Evolutionary conservation across 2,329 filamentous ascomycete genomes (phyloP).

Genomic region (Leptographium galeiforme): DNA sequence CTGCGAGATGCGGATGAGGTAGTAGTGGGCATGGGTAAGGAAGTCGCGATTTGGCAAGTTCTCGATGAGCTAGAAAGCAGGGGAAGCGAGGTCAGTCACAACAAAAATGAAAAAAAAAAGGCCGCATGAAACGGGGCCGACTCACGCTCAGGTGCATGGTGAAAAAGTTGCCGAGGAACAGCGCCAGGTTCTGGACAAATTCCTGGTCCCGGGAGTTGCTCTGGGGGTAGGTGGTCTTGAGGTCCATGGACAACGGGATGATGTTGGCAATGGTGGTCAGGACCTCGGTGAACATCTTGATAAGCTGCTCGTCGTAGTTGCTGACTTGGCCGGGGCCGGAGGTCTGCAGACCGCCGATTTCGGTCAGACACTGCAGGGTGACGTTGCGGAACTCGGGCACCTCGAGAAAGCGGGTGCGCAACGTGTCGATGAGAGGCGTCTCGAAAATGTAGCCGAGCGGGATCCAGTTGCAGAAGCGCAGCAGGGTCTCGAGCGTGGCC

Average conservation of each 20-base stretch:
- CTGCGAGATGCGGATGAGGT: constrained; percentile 94
- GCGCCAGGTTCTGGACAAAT: constrained; percentile 89
- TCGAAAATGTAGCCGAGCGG: constrained; percentile 98
- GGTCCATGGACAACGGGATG: constrained; percentile 77
- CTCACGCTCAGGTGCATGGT: constrained; percentile 74
- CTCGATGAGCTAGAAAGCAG: constrained; percentile 61
- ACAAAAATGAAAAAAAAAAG: neutral
- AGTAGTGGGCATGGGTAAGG: constrained; percentile 91
- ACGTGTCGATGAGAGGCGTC: constrained; percentile 86
- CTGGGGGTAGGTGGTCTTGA: constrained; percentile 80
- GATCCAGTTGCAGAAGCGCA: constrained; percentile 98
- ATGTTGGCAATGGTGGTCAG: constrained; percentile 85
- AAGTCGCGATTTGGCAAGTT: constrained; percentile 91
- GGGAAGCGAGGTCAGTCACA: constrained; percentile 10
- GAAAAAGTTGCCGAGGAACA: constrained; percentile 97
- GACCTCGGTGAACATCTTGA: constrained; percentile 97
- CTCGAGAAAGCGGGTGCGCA: constrained; percentile 84
- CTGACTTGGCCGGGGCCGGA: constrained; percentile 51
- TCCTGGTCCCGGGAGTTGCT: constrained; percentile 93
- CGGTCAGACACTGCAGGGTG: constrained; percentile 89
- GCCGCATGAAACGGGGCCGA: constrained; percentile 2
- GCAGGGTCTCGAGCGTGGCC: constrained; percentile 88
- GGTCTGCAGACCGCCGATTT: constrained; percentile 89
- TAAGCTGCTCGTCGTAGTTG: constrained; percentile 86
- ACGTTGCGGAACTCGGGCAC: constrained; percentile 93